phyloP scores from a whole-genome alignment of 2,329 filamentous ascomycete genomes.

The Fulvia fulva region DNA sequence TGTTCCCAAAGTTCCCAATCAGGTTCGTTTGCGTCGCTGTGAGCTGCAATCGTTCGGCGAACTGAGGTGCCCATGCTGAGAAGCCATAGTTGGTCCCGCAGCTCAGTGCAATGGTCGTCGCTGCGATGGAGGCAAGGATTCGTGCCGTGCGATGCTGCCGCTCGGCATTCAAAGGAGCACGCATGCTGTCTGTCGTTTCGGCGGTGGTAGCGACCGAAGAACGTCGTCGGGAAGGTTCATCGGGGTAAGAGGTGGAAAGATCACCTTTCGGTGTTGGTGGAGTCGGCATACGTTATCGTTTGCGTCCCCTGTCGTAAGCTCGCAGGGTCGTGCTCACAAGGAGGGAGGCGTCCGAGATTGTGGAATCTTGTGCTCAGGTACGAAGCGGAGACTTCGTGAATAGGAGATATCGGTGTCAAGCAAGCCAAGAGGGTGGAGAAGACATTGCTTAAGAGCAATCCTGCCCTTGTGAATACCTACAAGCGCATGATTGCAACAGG shows the following conservation, averaged over 20 bases:
- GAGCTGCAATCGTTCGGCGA: slow-evolving; percentile 78
- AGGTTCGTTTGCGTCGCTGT: slow-evolving; percentile 92
- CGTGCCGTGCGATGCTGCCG: slow-evolving; percentile 59
- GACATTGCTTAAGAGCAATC: not conserved
- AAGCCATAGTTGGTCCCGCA: slow-evolving; percentile 92
- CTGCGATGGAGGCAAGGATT: slow-evolving; percentile 77
- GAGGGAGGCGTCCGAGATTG: not conserved
- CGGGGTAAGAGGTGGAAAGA: not conserved
- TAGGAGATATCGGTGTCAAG: not conserved
- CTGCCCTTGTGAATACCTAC: not conserved
- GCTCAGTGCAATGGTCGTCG: slow-evolving; percentile 77
- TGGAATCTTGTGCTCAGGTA: not conserved
- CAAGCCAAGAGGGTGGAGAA: not conserved
- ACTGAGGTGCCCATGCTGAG: slow-evolving; percentile 95
- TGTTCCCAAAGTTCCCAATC: slow-evolving; percentile 72
- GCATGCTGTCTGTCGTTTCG: slow-evolving; percentile 35
- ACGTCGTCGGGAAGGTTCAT: not conserved
- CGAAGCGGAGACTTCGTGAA: not conserved
- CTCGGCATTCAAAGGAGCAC: slow-evolving; percentile 32
- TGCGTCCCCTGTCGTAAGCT: not conserved
- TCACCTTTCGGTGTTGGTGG: not conserved
- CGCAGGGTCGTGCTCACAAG: not conserved
- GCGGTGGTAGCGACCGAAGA: not conserved
- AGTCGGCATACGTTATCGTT: not conserved
- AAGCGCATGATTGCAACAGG: not conserved